Conservation (phyloP, 768 basidiomycete genomes). For the Rhizopogon vinicolor region DNA sequence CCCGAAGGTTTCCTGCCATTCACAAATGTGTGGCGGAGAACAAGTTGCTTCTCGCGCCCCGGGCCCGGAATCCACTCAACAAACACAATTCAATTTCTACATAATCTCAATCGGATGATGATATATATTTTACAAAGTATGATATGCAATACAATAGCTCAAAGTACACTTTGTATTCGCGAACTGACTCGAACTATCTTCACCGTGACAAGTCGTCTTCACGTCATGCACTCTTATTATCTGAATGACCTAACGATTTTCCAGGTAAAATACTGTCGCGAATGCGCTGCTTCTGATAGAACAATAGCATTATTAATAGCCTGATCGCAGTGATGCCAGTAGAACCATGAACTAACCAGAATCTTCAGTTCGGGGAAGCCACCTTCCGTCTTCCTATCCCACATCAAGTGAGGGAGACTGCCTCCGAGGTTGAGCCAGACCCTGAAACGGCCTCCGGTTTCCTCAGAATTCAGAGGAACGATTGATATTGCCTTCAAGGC, state of each 20-base stretch:
- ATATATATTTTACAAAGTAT: too few relatives aligned
- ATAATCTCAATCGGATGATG: too few relatives aligned
- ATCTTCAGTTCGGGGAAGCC: conserved; percentile 90
- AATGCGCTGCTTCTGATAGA: conserved; percentile 77
- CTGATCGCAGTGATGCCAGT: neutral
- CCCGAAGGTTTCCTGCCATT: conserved; percentile 8
- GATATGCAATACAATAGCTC: neutral
- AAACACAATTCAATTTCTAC: neutral
- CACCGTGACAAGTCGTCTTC: neutral
- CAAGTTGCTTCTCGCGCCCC: conserved; percentile 1
- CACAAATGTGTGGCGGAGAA: conserved; percentile 17
- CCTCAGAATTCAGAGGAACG: conserved; percentile 70
- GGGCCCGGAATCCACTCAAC: neutral
- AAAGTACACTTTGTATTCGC: neutral
- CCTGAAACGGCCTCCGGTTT: conserved; percentile 87
- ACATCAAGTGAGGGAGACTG: conserved; percentile 47
- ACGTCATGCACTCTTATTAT: conserved; percentile 38
- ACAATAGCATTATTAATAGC: conserved; percentile 4
- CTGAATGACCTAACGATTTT: conserved; percentile 85
- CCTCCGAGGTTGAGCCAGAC: conserved; percentile 66
- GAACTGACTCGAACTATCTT: neutral
- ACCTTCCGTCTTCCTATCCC: conserved; percentile 90
- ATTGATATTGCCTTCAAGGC: conserved; percentile 61
- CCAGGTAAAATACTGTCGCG: conserved; percentile 80
- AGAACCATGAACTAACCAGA: conserved; percentile 45